Conservation (phyloP, 257 asterid genomes). For the Ilex aquifolium region DNA sequence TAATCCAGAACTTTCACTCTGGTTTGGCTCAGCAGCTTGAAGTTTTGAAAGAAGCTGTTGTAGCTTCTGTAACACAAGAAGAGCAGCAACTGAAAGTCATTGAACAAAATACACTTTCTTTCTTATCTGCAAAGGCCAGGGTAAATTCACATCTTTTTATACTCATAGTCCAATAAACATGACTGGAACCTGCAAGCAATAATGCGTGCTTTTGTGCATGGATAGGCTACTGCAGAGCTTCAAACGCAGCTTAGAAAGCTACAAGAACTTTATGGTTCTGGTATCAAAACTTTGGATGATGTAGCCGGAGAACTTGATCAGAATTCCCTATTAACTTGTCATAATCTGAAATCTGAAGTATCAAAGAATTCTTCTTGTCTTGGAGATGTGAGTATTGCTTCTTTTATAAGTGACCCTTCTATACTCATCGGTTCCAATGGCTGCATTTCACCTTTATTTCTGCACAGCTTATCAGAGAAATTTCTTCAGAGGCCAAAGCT, state of each 20-base stretch:
- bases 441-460: not conserved
- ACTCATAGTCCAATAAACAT: not conserved
- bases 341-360: slow-evolving; percentile 36
- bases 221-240: slow-evolving; percentile 40
- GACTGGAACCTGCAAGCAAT: slow-evolving; percentile 7
- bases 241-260: slow-evolving; percentile 27
- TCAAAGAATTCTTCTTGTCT: slow-evolving; percentile 33
- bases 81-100: slow-evolving; percentile 37
- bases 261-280: slow-evolving; percentile 21
- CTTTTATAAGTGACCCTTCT: not conserved
- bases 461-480: slow-evolving; percentile 29
- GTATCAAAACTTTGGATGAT: slow-evolving; percentile 26
- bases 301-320: slow-evolving; percentile 33
- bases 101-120: slow-evolving; percentile 32
- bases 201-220: not conserved
- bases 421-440: not conserved
- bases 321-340: slow-evolving; percentile 31
- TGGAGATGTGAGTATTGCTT: slow-evolving; percentile 26
- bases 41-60: slow-evolving; percentile 26
- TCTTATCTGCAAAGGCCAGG: slow-evolving; percentile 35
- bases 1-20: slow-evolving; percentile 21
- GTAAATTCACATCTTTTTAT: slow-evolving; percentile 12
- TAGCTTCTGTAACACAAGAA: slow-evolving; percentile 30
- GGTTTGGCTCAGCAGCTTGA: slow-evolving; percentile 47
- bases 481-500: slow-evolving; percentile 29